These are phyloP conservation scores for Agastache rugosa DNA, from an alignment of 257 asterid species.

Conservation along the genomic window DNA sequence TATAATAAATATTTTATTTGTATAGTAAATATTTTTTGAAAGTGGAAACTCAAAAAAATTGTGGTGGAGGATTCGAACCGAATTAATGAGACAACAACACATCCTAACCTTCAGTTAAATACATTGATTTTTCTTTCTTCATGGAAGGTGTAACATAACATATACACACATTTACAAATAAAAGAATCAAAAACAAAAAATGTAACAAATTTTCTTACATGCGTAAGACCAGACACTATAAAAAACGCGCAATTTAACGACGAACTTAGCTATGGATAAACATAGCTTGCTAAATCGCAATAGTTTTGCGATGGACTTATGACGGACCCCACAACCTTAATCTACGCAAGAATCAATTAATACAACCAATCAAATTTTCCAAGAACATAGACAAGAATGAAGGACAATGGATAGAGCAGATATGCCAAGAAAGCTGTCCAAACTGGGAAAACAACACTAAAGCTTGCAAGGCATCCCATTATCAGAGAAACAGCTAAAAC, in stretches of 20 bases:
- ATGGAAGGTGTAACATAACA: not conserved
- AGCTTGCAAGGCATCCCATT: conserved; percentile 54
- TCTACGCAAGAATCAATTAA: not conserved
- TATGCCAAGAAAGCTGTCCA: conserved; percentile 54
- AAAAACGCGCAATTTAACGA: too few relatives aligned
- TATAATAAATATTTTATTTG: too few relatives aligned
- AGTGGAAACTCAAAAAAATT: too few relatives aligned
- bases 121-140: too few relatives aligned
- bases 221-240: not conserved
- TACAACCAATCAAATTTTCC: conserved; percentile 46
- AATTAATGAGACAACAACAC: too few relatives aligned
- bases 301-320: too few relatives aligned
- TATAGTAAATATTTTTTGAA: too few relatives aligned
- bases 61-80: too few relatives aligned
- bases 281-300: too few relatives aligned
- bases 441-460: conserved; percentile 44
- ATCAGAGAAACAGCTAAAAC: conserved; percentile 49
- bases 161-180: not conserved
- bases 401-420: conserved; percentile 54
- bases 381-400: conserved; percentile 49
- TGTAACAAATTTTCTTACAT: conserved; percentile 16
- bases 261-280: too few relatives aligned
- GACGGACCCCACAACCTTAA: too few relatives aligned
- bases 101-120: too few relatives aligned
- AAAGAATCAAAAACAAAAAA: not conserved